Conservation (phyloP, 345 rosid species). For the Nephelium lappaceum region DNA sequence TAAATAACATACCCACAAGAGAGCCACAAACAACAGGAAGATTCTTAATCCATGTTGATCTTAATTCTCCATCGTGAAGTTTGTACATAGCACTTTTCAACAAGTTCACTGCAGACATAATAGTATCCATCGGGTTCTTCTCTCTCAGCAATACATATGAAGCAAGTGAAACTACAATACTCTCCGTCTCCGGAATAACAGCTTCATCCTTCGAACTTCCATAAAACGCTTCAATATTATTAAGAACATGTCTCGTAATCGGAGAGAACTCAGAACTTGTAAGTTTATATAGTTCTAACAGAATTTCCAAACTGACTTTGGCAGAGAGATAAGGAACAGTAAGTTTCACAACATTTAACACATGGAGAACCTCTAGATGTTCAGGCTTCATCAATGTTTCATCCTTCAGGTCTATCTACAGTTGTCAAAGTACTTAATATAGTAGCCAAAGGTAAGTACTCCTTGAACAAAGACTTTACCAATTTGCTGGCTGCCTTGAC, state of each 20-base stretch:
- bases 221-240: conserved; percentile 56
- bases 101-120: conserved; percentile 56
- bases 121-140: conserved; percentile 65
- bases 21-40: conserved; percentile 56
- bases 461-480: conserved; percentile 48
- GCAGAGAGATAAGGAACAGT: conserved; percentile 51
- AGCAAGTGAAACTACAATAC: conserved; percentile 51
- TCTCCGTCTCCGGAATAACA: conserved; percentile 49
- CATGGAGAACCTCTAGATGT: conserved; percentile 66
- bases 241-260: conserved; percentile 62
- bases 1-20: conserved; percentile 52
- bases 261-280: conserved; percentile 52
- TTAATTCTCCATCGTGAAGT: conserved; percentile 42
- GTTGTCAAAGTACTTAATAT: conserved; percentile 32
- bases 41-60: conserved; percentile 45
- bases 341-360: conserved; percentile 70
- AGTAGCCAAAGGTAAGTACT: conserved; percentile 41
- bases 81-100: conserved; percentile 56
- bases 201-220: conserved; percentile 44
- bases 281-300: conserved; percentile 57
- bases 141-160: conserved; percentile 52
- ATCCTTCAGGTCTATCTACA: conserved; percentile 46
- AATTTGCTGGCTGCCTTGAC: conserved; percentile 65
- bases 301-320: conserved; percentile 47
- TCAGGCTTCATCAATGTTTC: conserved; percentile 45